Percentiles rank a stretch among this genome's conserved stretches.
phyloP scores from a whole-genome alignment of 2,329 filamentous ascomycete genomes.

The Claviceps sp. region DNA sequence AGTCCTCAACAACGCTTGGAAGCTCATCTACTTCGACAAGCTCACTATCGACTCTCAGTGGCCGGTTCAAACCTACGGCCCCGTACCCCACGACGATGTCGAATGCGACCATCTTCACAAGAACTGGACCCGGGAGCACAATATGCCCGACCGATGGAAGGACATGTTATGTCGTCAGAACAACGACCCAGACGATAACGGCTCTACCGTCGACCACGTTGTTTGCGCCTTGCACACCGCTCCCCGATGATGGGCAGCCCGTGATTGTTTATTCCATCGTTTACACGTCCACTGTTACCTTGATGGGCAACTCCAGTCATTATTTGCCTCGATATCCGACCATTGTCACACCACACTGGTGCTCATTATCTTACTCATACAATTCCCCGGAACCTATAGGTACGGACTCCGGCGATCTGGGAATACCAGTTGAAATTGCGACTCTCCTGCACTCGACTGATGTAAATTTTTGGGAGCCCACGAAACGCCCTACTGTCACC shows the following conservation, averaged over 20 bases:
- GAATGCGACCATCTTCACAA: neutral
- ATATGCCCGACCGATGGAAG: neutral
- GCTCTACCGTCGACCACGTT: slow-evolving; percentile 6
- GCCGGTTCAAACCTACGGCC: neutral
- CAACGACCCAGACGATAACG: neutral
- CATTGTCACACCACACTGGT: slow-evolving; percentile 26
- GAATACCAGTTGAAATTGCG: neutral
- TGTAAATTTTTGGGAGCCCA: neutral
- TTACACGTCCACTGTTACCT: slow-evolving; percentile 37
- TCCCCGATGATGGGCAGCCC: slow-evolving; percentile 13
- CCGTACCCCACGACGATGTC: neutral
- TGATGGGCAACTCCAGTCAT: slow-evolving; percentile 29
- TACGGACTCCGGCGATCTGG: neutral
- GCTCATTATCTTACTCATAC: slow-evolving; percentile 6
- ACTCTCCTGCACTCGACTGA: neutral
- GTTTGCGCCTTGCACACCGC: slow-evolving; percentile 20
- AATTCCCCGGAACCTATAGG: neutral
- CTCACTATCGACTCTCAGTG: neutral
- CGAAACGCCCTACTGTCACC: slow-evolving; percentile 16
- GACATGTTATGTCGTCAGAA: neutral
- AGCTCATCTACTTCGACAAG: neutral
- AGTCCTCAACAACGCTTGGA: neutral
- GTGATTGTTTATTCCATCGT: slow-evolving; percentile 30
- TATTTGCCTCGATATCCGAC: slow-evolving; percentile 33
- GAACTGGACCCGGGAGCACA: neutral